Evolutionary conservation across 164 flowering plant genomes (phyloP).

Genomic region (Paratinospora sagittata): DNA sequence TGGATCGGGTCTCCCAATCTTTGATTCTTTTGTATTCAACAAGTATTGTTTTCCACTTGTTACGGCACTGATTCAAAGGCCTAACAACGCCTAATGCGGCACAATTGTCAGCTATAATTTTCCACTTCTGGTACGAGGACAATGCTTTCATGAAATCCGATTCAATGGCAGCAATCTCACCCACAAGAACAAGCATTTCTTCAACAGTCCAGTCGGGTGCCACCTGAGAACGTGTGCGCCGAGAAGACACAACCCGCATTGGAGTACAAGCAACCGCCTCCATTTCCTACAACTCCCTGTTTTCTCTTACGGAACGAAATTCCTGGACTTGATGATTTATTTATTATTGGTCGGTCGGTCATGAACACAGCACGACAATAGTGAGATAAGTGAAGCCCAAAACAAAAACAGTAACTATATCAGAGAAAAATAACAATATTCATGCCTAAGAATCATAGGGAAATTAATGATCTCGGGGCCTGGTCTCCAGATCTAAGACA

Average conservation of each 20-base stretch:
- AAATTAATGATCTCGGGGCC: too few species aligned
- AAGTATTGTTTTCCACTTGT: constrained; percentile 54
- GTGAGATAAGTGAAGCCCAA: too few species aligned
- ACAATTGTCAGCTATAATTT: constrained; percentile 48
- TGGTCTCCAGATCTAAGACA: too few species aligned
- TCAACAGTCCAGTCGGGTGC: constrained; percentile 43
- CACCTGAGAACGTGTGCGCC: constrained; percentile 50
- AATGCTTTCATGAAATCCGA: constrained; percentile 36
- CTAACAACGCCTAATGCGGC: constrained; percentile 34
- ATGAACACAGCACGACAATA: too few species aligned
- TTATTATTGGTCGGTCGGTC: too few species aligned
- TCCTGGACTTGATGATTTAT: too few species aligned
- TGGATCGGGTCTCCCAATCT: constrained; percentile 30
- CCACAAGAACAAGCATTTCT: constrained; percentile 44
- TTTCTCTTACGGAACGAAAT: too few species aligned
- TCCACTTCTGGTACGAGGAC: constrained; percentile 60
- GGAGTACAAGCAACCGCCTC: neutral
- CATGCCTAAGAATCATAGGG: too few species aligned
- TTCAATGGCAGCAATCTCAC: constrained; percentile 45
- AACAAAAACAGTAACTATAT: too few species aligned
- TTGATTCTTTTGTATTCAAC: constrained; percentile 37
- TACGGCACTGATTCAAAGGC: constrained; percentile 42
- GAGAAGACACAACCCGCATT: constrained; percentile 10
- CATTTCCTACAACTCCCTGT: neutral
- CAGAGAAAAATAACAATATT: too few species aligned